Base-by-base conservation (phyloP, 1,139 yeast genomes). In the Yamadazyma diospyri region DNA sequence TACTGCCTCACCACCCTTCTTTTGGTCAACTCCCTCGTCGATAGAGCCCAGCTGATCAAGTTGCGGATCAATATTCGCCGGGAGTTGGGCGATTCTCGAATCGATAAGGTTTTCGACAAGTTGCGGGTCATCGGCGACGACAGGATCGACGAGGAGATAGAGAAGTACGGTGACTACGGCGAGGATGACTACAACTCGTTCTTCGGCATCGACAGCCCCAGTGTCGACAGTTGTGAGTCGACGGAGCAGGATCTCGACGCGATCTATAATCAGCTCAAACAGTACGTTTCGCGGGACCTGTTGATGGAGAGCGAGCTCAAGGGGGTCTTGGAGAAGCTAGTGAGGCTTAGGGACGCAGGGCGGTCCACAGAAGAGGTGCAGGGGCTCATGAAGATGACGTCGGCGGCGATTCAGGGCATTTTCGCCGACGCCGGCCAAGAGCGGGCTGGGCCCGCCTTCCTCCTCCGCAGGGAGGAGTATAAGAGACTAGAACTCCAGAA, bases 1-100 rank as follows among this genome's bases (percentile, higher is more conserved):
- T 75, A 73, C 39, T 54, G 64, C 0, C 55, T 73, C 33, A 61
- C 73, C 2, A 64, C 78, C 0, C 49, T 73, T 11, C 61, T 73
- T 29, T 50, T 75, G 30, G 47, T 72, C 4, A 67, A 71, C 35
- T 59, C 69, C 1, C 45, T 74, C 12, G 52, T 73, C 4, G 59
- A 57, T 8, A 61, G 65, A n/a, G 59, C 68, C 7, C 51, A 50
- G 1, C 49, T 54, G 16, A 42, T 58, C 2, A 48, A 52, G 24
- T 54, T 52, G 6, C 51, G 79, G 35, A 50, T 57, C 4, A 34
- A 51, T 2, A 44, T 72, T 16, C 50, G 79, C 35, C 47, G 60
- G 16, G 70, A 69, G 35, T 55, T 75, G 14, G 57, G 55, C 14
- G 70, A 68, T 25, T 61, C 72, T 1, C 57, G 74, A 8, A 40